phyloP scores from a whole-genome alignment of 1,284 basidiomycete species.

The Cryptococcus wingfieldii region DNA sequence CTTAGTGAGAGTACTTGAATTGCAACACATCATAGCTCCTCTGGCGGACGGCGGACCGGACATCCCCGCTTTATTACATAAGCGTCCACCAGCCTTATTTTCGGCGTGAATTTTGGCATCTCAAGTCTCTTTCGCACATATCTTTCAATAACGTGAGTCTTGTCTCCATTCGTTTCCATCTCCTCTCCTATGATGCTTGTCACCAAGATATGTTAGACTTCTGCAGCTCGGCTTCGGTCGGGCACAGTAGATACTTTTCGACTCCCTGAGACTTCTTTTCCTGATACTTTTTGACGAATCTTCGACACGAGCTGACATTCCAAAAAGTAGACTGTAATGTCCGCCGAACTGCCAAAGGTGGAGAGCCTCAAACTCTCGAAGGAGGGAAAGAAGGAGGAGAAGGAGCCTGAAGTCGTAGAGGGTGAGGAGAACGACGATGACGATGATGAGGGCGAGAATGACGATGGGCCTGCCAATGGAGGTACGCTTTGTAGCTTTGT shows the following conservation, averaged over 20 bases:
- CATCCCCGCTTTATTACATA: too few relatives aligned
- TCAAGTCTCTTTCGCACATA: background rate
- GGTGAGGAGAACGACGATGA: conserved; percentile 44
- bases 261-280: conserved; percentile 21
- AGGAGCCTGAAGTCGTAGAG: conserved; percentile 13
- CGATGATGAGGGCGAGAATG: conserved; percentile 38
- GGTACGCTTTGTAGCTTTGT: conserved; percentile 8
- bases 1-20: too few relatives aligned
- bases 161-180: background rate
- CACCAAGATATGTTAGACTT: conserved; percentile 43
- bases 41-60: too few relatives aligned
- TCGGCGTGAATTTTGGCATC: background rate
- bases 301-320: background rate
- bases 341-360: conserved; percentile 28
- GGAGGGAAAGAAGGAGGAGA: conserved; percentile 12
- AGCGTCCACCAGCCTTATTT: too few relatives aligned
- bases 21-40: too few relatives aligned
- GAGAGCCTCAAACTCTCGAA: conserved; percentile 31
- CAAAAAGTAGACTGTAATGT: conserved; percentile 13
- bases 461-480: conserved; percentile 18
- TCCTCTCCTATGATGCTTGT: conserved; percentile 17
- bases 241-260: conserved; percentile 30
- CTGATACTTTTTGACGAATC: conserved; percentile 11
- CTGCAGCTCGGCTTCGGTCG: conserved; percentile 26
- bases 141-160: conserved; percentile 9